A percentile compares a stretch with the other conserved stretches of the same genome.
Conservation (phyloP, 1,284 basidiomycete genomes). For the Coniferiporia weirii region DNA sequence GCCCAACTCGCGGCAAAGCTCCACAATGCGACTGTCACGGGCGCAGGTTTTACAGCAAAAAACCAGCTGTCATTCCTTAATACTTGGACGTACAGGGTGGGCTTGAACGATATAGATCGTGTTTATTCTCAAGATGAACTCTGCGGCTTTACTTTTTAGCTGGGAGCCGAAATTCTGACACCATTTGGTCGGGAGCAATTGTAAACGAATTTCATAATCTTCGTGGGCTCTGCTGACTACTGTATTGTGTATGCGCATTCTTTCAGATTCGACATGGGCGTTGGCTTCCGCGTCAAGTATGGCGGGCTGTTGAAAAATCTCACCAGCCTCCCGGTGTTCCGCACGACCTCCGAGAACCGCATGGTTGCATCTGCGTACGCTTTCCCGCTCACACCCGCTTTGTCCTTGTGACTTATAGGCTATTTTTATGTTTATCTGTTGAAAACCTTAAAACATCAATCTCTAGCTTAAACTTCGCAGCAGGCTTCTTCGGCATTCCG, state of each 20-base stretch:
- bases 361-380: slow-evolving; percentile 55
- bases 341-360: slow-evolving; percentile 50
- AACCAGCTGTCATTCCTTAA: slow-evolving; percentile 34
- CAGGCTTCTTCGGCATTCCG: slow-evolving; percentile 58
- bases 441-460: not conserved
- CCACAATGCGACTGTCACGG: slow-evolving; percentile 15
- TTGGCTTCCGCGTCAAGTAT: slow-evolving; percentile 49
- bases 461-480: slow-evolving; percentile 45
- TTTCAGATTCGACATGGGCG: slow-evolving; percentile 42
- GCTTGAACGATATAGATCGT: slow-evolving; percentile 42
- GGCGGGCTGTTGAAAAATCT: slow-evolving; percentile 52
- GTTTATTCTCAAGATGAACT: slow-evolving; percentile 44
- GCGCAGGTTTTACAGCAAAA: slow-evolving; percentile 21
- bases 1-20: slow-evolving; percentile 11
- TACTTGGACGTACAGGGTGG: slow-evolving; percentile 29
- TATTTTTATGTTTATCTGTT: too few relatives aligned
- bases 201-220: slow-evolving; percentile 27
- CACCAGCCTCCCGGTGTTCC: slow-evolving; percentile 49
- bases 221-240: not conserved
- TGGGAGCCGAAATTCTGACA: slow-evolving; percentile 53
- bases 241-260: not conserved
- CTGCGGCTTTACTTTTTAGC: slow-evolving; percentile 33
- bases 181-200: slow-evolving; percentile 52
- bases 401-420: not conserved
- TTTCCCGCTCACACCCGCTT: not conserved